Base-by-base conservation (phyloP, 176 grass and related monocot genomes). In the Aegilops speltoides region DNA sequence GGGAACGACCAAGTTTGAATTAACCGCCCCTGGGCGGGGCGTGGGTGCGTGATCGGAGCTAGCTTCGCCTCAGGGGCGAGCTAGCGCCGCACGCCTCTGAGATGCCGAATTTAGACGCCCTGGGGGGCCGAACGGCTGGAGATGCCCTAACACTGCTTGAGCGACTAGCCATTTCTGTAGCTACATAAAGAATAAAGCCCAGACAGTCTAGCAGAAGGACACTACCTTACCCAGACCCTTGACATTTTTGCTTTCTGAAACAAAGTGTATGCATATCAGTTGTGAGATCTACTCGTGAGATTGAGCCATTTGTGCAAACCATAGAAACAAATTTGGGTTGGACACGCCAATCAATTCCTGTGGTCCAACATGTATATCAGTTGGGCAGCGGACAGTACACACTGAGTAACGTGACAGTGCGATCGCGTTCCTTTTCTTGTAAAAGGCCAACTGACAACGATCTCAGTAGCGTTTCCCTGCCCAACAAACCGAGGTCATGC, bases 401-500 rank as follows among this genome's bases (percentile, higher is more conserved):
- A 32, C 26, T 16, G 26, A 65, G 2, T 65, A 65, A 19, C 26
- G 13, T 67, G 64, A 67, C 28, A 4, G 68, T 72, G 68, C 22
- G 69, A 43, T 25, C 23, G 52, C 20, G 3, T 45, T 14, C 4
- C 10, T 33, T 32, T 20, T 12, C 11, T 0, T 23, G 28, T 16
- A 73, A 75, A 75, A 75, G 9, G 10, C 9, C 9, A 11, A 29
- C 16, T 61, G 22, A 23, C 65, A 20, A 25, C 22, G 14, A 11
- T 45, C 41, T 52, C 73, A 31, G 7, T 4, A 20, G 36, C 12
- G 3, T 25, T 78, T 73, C 72, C 37, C 84, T 22, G 38, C 64
- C 79, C 4, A 83, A 54, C 79, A 41, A 89, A 62, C 65, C 57
- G 87, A 87, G 83, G 52, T 83, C 74, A 90, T 79, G 84, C 32